Percentiles rank a stretch among this genome's conserved stretches.
These are phyloP conservation scores for Iberis pinnata DNA, from an alignment of 345 rosid species.

Conservation along the genomic window DNA sequence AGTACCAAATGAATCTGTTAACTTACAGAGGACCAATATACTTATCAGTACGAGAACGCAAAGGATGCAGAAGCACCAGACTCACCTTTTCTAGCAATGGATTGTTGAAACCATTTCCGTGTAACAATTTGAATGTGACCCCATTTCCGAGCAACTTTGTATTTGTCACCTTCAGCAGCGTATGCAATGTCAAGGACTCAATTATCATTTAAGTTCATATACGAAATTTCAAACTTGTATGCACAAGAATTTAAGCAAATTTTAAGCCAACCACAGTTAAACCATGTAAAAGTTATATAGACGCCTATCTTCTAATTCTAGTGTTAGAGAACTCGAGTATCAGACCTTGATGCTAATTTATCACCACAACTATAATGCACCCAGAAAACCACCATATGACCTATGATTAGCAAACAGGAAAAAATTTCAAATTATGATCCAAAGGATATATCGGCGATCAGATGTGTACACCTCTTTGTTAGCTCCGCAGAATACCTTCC, in stretches of 20 bases:
- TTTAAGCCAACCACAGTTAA: conserved; percentile 3
- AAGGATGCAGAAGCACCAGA: conserved; percentile 19
- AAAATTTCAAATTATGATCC: conserved; percentile 17
- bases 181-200: conserved; percentile 50
- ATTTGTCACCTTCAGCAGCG: conserved; percentile 91
- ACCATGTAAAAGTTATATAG: conserved; percentile 5
- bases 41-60: conserved; percentile 11
- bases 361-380: conserved; percentile 11
- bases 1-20: conserved; percentile 25
- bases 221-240: not conserved
- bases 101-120: conserved; percentile 85
- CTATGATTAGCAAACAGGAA: conserved; percentile 17
- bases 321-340: conserved; percentile 4
- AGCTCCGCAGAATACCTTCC: conserved; percentile 82
- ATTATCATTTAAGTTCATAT: conserved; percentile 8
- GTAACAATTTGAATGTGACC: conserved; percentile 73
- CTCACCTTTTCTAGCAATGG: conserved; percentile 71
- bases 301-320: not conserved
- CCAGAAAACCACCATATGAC: conserved; percentile 15
- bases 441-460: conserved; percentile 91
- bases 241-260: not conserved
- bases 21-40: conserved; percentile 18
- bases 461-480: conserved; percentile 80
- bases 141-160: conserved; percentile 84
- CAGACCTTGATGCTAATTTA: conserved; percentile 1